Percentiles rank a stretch among this genome's conserved stretches.
Evolutionary conservation across 2,329 filamentous ascomycete species (phyloP).

Genomic region (Orbilia brochopaga): DNA sequence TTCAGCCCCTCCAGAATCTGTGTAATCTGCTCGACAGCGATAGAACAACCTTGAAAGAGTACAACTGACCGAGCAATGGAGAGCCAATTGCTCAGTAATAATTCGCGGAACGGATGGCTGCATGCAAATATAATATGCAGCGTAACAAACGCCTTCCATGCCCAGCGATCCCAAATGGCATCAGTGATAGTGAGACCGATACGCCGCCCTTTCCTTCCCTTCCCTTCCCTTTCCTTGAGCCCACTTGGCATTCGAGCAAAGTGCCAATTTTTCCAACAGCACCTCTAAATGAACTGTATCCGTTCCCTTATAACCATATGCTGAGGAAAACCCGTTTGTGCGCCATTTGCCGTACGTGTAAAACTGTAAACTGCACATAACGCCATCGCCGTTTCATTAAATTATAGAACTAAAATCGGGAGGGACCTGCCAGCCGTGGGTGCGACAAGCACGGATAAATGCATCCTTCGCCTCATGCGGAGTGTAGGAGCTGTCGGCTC

Average conservation of each 20-base stretch:
- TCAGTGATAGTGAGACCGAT: background rate
- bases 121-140: background rate
- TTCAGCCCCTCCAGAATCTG: too few species aligned
- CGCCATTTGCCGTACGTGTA: constrained; percentile 9
- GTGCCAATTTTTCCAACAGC: background rate
- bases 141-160: background rate
- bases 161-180: background rate
- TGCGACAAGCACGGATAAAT: constrained; percentile 71
- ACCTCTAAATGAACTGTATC: background rate
- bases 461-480: constrained; percentile 75
- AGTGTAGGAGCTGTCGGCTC: constrained; percentile 62
- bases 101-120: background rate
- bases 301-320: background rate
- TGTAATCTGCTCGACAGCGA: too few species aligned
- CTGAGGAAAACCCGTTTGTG: background rate
- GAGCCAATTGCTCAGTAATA: too few species aligned
- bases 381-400: constrained; percentile 1
- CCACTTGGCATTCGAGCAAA: background rate
- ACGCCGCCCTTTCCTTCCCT: background rate
- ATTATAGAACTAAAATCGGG: constrained; percentile 62
- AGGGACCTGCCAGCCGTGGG: constrained; percentile 77
- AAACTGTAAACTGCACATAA: background rate
- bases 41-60: too few species aligned
- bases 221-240: too few species aligned
- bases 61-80: too few species aligned